Evolutionary conservation across 805 yeast species (phyloP).

Genomic region (Ogataea ramenticola): DNA sequence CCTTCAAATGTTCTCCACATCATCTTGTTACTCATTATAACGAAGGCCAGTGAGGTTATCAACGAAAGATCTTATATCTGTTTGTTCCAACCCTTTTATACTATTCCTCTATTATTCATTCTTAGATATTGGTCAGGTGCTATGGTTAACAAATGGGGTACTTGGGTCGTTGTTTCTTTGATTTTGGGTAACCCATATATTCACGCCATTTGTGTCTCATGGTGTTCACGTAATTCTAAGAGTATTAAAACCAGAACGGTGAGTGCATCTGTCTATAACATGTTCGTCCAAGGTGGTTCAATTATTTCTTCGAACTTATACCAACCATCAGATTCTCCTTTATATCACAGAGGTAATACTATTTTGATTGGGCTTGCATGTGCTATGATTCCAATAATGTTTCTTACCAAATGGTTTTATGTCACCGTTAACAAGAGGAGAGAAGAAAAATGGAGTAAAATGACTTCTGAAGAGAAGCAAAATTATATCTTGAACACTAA

Average conservation of each 20-base stretch:
- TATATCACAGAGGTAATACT: conserved; percentile 51
- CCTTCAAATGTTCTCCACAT: conserved; percentile 38
- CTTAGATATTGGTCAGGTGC: conserved; percentile 23
- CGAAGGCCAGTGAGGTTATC: conserved; percentile 30
- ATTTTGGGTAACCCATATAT: conserved; percentile 37
- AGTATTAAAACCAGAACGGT: conserved; percentile 60
- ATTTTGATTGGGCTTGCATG: conserved; percentile 29
- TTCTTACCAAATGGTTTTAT: conserved; percentile 31
- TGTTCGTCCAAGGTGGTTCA: conserved; percentile 52
- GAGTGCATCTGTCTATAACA: conserved; percentile 58
- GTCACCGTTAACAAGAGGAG: conserved; percentile 34
- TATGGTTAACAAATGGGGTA: conserved; percentile 18
- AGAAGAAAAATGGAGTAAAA: conserved; percentile 40
- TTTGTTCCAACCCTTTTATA: conserved; percentile 19
- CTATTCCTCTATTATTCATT: conserved; percentile 18
- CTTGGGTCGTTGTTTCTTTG: conserved; percentile 16
- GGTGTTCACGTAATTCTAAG: conserved; percentile 58
- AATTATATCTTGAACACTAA: conserved; percentile 37
- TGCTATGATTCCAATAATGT: conserved; percentile 19
- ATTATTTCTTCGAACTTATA: conserved; percentile 53
- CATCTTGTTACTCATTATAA: conserved; percentile 26
- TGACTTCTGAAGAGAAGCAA: conserved; percentile 43
- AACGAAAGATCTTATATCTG: conserved; percentile 19
- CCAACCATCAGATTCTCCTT: conserved; percentile 48
- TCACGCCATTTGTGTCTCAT: conserved; percentile 50